A percentile compares a stretch with the other conserved stretches of the same genome.
Evolutionary conservation across 331 rosid genomes (phyloP).

Genomic region (Malus hybrid): DNA sequence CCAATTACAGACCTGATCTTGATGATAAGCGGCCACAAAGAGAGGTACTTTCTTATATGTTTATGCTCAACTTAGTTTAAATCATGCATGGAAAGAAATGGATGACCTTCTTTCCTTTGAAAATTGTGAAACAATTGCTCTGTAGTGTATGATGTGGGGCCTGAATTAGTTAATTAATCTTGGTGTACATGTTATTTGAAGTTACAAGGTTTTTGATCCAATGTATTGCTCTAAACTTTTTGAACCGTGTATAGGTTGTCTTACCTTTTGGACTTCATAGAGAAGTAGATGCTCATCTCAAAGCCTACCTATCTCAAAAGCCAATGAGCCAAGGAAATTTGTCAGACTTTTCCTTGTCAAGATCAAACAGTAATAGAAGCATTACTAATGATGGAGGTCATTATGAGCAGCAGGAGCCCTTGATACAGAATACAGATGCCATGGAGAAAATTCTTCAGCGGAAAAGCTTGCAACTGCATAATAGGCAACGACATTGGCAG

Average conservation of each 20-base stretch:
- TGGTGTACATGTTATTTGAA: neutral
- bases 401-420: constrained; percentile 48
- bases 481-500: constrained; percentile 77
- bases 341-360: constrained; percentile 26
- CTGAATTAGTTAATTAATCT: neutral
- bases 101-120: neutral
- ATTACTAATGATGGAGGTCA: constrained; percentile 27
- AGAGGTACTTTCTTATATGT: constrained; percentile 46
- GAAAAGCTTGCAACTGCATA: constrained; percentile 61
- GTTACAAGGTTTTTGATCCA: neutral
- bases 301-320: constrained; percentile 55
- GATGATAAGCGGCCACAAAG: constrained; percentile 91
- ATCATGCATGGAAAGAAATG: constrained; percentile 1
- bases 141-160: neutral
- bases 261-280: constrained; percentile 64
- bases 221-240: constrained; percentile 8
- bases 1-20: constrained; percentile 84
- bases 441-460: constrained; percentile 56
- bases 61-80: neutral
- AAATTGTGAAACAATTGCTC: neutral
- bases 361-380: constrained; percentile 30
- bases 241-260: constrained; percentile 45
- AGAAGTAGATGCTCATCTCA: constrained; percentile 69
- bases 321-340: constrained; percentile 27
- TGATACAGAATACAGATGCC: constrained; percentile 30